These are phyloP conservation scores for Marasmius tenuissimus DNA, from an alignment of 1,284 basidiomycete species.

Conservation along the genomic window DNA sequence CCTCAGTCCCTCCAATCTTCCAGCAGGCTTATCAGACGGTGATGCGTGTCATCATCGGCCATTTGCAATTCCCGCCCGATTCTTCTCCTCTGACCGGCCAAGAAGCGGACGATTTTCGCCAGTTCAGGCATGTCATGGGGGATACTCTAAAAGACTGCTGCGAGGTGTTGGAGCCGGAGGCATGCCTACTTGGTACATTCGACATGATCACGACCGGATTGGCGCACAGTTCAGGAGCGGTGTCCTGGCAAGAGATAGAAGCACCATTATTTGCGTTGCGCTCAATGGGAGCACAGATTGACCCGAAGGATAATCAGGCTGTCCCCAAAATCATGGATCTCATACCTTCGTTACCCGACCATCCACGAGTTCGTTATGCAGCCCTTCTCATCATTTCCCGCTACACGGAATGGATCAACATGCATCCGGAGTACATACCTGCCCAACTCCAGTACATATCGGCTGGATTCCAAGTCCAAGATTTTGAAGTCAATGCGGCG, in stretches of 20 bases:
- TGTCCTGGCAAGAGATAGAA: conserved; percentile 96
- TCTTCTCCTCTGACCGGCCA: conserved; percentile 67
- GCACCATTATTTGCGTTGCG: conserved; percentile 98
- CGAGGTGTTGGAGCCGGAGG: conserved; percentile 86
- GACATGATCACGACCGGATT: conserved; percentile 80
- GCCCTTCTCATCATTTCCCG: conserved; percentile 93
- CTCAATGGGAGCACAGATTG: conserved; percentile 96
- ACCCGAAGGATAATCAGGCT: conserved; percentile 79
- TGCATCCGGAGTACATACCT: conserved; percentile 86
- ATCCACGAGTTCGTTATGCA: conserved; percentile 94
- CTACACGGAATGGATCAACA: conserved; percentile 96
- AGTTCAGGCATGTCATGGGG: conserved; percentile 97
- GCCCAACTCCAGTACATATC: conserved; percentile 91
- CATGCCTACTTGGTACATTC: conserved; percentile 82
- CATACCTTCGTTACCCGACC: conserved; percentile 86
- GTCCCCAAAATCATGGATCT: conserved; percentile 96
- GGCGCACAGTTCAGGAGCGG: conserved; percentile 45
- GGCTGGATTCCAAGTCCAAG: conserved; percentile 82
- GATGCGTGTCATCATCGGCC: conserved; percentile 85
- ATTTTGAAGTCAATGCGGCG: conserved; percentile 86
- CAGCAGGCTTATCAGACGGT: conserved; percentile 82
- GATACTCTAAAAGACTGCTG: conserved; percentile 99
- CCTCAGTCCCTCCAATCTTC: conserved; percentile 70
- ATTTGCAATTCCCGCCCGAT: conserved; percentile 91
- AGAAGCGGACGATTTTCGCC: conserved; percentile 92